phyloP scores from a whole-genome alignment of 169 alveolate genomes.

The Plasmodium malariae region DNA sequence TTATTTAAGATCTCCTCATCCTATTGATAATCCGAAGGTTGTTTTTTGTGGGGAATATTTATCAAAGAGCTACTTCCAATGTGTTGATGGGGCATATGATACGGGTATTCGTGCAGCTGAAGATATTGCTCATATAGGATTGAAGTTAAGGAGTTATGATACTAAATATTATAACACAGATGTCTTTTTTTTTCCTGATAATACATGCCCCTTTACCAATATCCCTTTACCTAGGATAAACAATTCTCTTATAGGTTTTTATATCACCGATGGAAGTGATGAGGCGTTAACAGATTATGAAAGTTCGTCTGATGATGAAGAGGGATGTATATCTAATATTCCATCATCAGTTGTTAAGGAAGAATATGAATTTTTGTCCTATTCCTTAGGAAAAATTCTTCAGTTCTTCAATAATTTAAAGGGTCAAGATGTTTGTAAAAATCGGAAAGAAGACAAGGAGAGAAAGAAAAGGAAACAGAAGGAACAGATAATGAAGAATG shows the following conservation, averaged over 20 bases:
- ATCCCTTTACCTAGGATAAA: slow-evolving; percentile 80
- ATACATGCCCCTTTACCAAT: slow-evolving; percentile 79
- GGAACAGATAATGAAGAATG: not conserved
- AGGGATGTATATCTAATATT: not conserved
- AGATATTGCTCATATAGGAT: slow-evolving; percentile 83
- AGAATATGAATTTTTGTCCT: slow-evolving; percentile 34
- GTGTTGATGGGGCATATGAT: slow-evolving; percentile 87
- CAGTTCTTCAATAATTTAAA: slow-evolving; percentile 18
- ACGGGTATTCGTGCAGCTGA: slow-evolving; percentile 88
- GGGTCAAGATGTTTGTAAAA: not conserved
- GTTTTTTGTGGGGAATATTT: slow-evolving; percentile 86
- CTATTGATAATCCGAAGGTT: slow-evolving; percentile 79
- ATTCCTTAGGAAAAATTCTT: slow-evolving; percentile 11
- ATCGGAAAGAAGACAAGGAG: not conserved
- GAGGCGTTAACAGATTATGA: slow-evolving; percentile 84
- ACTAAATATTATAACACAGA: slow-evolving; percentile 72
- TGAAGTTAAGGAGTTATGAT: slow-evolving; percentile 22
- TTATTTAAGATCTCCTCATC: slow-evolving; percentile 85
- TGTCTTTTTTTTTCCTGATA: slow-evolving; percentile 70
- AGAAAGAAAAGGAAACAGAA: not conserved
- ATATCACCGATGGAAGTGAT: slow-evolving; percentile 87
- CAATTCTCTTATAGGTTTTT: slow-evolving; percentile 78
- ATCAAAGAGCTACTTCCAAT: slow-evolving; percentile 84
- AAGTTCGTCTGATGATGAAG: slow-evolving; percentile 48
- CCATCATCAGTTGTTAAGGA: slow-evolving; percentile 39